Conservation (phyloP, 208 protist genomes). For the Acanthamoeba culbertsoni region DNA sequence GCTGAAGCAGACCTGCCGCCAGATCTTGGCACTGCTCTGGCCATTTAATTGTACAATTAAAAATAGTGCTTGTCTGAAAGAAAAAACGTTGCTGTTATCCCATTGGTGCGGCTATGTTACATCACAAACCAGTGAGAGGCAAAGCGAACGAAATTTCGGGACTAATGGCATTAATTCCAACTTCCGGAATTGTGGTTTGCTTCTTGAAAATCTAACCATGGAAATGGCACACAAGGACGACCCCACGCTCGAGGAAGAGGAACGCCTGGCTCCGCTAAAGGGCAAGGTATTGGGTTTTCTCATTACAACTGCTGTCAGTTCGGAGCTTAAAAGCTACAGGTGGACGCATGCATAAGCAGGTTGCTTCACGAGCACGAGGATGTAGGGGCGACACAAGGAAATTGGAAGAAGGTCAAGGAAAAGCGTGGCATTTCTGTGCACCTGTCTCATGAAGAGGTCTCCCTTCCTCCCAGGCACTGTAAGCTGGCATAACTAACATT, state of each 20-base stretch:
- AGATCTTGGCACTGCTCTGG: not conserved
- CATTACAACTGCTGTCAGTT: not conserved
- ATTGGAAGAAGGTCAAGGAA: constrained; percentile 48
- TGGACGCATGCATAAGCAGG: not conserved
- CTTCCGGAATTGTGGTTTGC: no score
- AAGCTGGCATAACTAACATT: no score
- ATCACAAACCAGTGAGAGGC: no score
- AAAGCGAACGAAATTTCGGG: no score
- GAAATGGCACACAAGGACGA: not conserved
- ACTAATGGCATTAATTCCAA: no score
- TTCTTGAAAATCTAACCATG: not conserved
- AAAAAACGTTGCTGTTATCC: no score
- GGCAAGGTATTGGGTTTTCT: not conserved
- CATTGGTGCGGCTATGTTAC: no score
- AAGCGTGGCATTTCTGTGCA: constrained; percentile 6
- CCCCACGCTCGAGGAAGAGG: not conserved
- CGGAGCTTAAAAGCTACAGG: not conserved
- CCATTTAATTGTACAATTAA: no score
- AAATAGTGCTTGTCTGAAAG: no score
- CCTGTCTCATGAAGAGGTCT: not conserved
- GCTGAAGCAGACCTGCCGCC: not conserved
- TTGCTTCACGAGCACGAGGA: not conserved
- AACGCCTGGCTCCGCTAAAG: not conserved
- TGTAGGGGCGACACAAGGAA: not conserved
- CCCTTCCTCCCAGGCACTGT: not conserved